A percentile compares a stretch with the other conserved stretches of the same genome.
phyloP scores from a whole-genome alignment of 148 eudicot genomes.

The Drosera capensis region DNA sequence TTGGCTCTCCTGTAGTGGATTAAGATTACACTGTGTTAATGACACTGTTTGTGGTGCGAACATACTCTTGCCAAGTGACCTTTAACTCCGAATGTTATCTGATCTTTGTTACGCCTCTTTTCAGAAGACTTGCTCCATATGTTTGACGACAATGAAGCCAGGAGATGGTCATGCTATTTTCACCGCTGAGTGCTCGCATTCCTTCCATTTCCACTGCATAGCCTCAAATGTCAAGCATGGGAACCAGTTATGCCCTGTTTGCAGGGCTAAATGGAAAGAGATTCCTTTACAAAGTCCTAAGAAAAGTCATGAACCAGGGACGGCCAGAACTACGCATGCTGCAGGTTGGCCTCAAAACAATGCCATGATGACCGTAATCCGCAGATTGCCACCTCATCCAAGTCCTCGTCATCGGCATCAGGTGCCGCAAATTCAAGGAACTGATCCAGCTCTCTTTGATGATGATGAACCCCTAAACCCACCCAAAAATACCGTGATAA shows the following conservation, averaged over 20 bases:
- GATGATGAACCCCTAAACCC: constrained; percentile 60
- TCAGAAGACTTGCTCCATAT: constrained; percentile 72
- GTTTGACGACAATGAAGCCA: constrained; percentile 43
- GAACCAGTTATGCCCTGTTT: constrained; percentile 65
- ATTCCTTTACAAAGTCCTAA: constrained; percentile 50
- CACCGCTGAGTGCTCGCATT: constrained; percentile 84
- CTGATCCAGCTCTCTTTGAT: constrained; percentile 59
- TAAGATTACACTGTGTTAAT: background rate
- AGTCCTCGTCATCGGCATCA: constrained; percentile 24
- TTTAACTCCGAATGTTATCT: background rate
- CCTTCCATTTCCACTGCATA: constrained; percentile 80
- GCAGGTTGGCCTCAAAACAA: constrained; percentile 25
- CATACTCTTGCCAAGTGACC: background rate
- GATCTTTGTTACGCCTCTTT: background rate
- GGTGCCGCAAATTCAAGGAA: constrained; percentile 21
- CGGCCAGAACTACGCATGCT: constrained; percentile 23
- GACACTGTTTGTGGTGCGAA: constrained; percentile 5
- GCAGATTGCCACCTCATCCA: constrained; percentile 30
- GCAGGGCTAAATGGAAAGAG: constrained; percentile 78
- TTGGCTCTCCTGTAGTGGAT: background rate
- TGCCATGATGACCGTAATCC: constrained; percentile 29
- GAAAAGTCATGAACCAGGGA: constrained; percentile 20
- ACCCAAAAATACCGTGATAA: constrained; percentile 9
- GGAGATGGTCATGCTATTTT: constrained; percentile 81
- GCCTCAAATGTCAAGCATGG: constrained; percentile 69